These are phyloP conservation scores for Talaromyces liani DNA, from an alignment of 495 filamentous ascomycete species.

Conservation along the genomic window DNA sequence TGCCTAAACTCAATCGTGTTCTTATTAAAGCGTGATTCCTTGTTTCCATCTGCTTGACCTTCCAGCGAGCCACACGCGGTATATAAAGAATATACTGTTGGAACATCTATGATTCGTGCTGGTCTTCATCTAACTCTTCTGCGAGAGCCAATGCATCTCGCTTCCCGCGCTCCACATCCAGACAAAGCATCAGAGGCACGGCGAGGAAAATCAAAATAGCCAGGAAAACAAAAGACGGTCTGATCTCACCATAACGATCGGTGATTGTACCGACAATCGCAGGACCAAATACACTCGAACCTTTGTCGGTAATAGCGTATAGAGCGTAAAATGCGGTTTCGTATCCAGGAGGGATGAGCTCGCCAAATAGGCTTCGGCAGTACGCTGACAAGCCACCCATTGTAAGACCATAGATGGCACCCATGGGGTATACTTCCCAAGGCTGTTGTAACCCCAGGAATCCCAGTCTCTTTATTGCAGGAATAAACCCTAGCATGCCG, in stretches of 20 bases:
- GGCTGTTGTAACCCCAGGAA: constrained; percentile 79
- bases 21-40: not conserved
- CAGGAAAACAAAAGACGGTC: constrained; percentile 90
- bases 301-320: constrained; percentile 97
- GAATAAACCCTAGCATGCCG: constrained; percentile 82
- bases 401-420: constrained; percentile 85
- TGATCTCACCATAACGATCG: constrained; percentile 80
- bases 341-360: constrained; percentile 85
- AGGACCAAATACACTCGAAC: constrained; percentile 88
- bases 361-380: constrained; percentile 86
- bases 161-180: constrained; percentile 86
- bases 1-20: not conserved
- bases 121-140: constrained; percentile 46
- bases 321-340: constrained; percentile 96
- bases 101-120: not conserved
- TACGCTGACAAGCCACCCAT: constrained; percentile 90
- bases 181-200: constrained; percentile 72
- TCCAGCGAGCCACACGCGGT: not conserved
- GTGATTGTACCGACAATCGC: constrained; percentile 90
- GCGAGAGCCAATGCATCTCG: constrained; percentile 67
- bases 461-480: constrained; percentile 66
- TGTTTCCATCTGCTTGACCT: not conserved
- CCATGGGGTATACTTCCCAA: constrained; percentile 96
- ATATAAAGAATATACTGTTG: not conserved
- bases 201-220: constrained; percentile 76